These are phyloP conservation scores for Bigelowiella natans DNA, from an alignment of 78 protist species.

Conservation along the genomic window DNA sequence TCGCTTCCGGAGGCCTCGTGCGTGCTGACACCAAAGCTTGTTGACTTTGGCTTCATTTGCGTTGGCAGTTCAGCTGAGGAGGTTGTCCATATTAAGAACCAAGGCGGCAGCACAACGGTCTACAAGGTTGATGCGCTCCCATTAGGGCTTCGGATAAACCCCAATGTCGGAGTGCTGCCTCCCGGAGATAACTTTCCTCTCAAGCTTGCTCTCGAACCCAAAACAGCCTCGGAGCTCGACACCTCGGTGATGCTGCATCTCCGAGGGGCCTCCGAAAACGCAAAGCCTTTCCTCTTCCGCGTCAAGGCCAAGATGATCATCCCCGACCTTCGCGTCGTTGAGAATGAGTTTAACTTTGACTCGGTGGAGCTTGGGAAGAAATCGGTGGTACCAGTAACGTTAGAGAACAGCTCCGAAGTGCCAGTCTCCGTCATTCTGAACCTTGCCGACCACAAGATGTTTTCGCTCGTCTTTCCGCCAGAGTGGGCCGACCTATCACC, in stretches of 20 bases:
- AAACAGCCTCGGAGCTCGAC: background rate
- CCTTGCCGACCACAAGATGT: too few species aligned
- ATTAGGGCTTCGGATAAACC: background rate
- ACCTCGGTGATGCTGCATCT: background rate
- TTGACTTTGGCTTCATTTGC: slow-evolving; percentile 32
- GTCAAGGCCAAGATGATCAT: slow-evolving; percentile 22
- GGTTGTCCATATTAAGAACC: background rate
- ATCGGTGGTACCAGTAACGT: background rate
- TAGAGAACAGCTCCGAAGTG: slow-evolving; percentile 11
- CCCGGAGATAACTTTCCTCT: background rate
- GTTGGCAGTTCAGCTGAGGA: slow-evolving; percentile 1
- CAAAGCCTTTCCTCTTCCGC: background rate
- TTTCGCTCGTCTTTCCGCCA: too few species aligned
- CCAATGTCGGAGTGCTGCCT: background rate
- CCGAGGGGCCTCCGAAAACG: slow-evolving; percentile 13
- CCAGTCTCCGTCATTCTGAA: too few species aligned
- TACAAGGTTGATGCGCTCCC: background rate
- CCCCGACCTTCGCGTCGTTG: slow-evolving; percentile 11
- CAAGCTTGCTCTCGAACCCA: background rate
- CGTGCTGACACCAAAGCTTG: background rate
- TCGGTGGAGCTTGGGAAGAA: slow-evolving; percentile 17
- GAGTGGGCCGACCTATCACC: too few species aligned
- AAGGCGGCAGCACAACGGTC: background rate
- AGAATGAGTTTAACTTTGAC: slow-evolving; percentile 19
- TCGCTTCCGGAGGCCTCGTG: background rate